Evolutionary conservation across 176 grass and related monocot genomes (phyloP).

Genomic region (Avena insularis): DNA sequence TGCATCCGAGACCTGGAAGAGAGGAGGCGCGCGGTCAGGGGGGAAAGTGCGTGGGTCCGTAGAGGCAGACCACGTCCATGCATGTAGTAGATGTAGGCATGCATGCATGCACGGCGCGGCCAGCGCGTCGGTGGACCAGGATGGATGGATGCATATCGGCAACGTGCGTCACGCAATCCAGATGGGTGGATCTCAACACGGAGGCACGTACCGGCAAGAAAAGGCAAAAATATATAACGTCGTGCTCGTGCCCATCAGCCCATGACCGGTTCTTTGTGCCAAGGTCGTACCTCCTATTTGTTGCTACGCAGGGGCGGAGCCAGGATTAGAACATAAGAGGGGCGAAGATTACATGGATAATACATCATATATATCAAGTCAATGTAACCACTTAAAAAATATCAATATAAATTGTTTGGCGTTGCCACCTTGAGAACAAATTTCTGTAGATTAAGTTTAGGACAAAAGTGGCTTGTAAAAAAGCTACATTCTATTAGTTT

Average conservation of each 20-base stretch:
- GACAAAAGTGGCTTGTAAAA: too few relatives aligned
- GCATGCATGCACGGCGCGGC: conserved; percentile 13
- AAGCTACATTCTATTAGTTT: too few relatives aligned
- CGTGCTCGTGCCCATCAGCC: conserved; percentile 15
- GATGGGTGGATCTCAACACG: background rate
- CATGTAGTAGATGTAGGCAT: background rate
- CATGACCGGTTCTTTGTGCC: background rate
- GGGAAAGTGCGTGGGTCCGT: background rate
- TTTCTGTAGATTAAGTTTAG: too few relatives aligned
- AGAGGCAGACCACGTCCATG: conserved; percentile 40
- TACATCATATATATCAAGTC: too few relatives aligned
- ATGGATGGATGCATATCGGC: background rate
- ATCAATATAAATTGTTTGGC: too few relatives aligned
- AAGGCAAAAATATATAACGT: background rate
- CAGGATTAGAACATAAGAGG: too few relatives aligned
- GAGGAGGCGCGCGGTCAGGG: background rate
- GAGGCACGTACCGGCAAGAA: background rate
- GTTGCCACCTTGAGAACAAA: too few relatives aligned
- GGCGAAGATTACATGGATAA: too few relatives aligned
- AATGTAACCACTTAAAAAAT: too few relatives aligned
- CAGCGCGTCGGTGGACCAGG: conserved; percentile 30
- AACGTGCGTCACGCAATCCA: conserved; percentile 53
- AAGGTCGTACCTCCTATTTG: background rate
- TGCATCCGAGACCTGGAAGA: background rate
- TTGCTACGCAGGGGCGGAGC: too few relatives aligned